These are phyloP conservation scores for Boletus vinaceobasis DNA, from an alignment of 768 basidiomycete genomes.

Conservation along the genomic window DNA sequence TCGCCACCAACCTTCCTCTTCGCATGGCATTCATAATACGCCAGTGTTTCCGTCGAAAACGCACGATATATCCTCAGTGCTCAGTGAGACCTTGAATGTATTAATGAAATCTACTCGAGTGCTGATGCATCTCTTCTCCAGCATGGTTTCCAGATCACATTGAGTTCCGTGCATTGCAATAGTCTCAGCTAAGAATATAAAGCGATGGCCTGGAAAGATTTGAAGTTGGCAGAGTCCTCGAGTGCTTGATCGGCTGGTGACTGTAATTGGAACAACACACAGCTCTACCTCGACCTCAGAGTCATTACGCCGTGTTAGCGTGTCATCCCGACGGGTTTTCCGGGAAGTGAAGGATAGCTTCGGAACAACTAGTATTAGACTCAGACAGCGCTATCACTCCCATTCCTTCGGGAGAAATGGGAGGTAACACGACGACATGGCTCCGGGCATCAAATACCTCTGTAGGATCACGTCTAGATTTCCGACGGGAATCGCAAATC, in stretches of 20 bases:
- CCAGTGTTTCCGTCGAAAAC: not conserved
- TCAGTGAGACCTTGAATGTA: not conserved
- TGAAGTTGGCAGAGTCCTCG: not conserved
- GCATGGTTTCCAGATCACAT: not conserved
- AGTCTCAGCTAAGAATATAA: not conserved
- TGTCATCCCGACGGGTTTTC: not conserved
- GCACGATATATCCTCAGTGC: not conserved
- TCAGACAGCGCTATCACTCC: not conserved
- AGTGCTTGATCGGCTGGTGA: not conserved
- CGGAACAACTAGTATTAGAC: not conserved
- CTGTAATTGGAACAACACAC: not conserved
- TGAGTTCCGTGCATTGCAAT: not conserved
- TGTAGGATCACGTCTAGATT: not conserved
- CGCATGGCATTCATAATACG: not conserved
- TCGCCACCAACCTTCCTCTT: not conserved
- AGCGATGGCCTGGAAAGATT: not conserved
- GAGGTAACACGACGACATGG: not conserved
- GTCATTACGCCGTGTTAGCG: not conserved
- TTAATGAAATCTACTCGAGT: not conserved
- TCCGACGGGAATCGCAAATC: not conserved
- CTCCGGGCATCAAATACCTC: not conserved
- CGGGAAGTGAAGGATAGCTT: not conserved
- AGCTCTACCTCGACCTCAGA: not conserved
- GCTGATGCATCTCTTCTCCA: not conserved
- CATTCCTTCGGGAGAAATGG: not conserved